Evolutionary conservation across 1,284 basidiomycete genomes (phyloP).

Genomic region (Puccinia horiana): DNA sequence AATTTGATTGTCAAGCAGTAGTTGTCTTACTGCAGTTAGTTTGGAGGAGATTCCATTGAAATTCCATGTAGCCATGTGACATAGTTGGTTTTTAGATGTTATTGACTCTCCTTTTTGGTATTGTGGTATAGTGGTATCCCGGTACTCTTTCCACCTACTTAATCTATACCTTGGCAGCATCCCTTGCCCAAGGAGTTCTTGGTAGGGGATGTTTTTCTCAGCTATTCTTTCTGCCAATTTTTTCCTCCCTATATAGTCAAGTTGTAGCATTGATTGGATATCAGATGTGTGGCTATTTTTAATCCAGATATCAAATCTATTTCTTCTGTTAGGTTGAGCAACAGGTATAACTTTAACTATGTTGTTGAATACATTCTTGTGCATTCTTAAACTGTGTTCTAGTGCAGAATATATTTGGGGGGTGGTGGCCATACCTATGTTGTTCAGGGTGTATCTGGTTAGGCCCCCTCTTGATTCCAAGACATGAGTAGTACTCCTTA

Average conservation of each 20-base stretch:
- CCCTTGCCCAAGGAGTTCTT: not conserved
- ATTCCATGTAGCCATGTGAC: not conserved
- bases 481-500: too few species aligned
- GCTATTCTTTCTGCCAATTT: not conserved
- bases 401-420: not conserved
- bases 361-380: not conserved
- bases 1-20: not conserved
- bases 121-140: not conserved
- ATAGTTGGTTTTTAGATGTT: not conserved
- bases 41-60: not conserved
- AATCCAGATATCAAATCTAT: conserved; percentile 10
- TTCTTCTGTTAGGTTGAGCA: not conserved
- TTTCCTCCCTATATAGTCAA: not conserved
- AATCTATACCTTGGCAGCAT: conserved; percentile 11
- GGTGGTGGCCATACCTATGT: not conserved
- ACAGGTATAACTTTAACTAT: not conserved
- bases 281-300: not conserved
- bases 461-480: too few species aligned
- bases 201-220: not conserved
- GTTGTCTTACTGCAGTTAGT: not conserved
- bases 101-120: not conserved
- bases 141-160: not conserved
- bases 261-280: not conserved
- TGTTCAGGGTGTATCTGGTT: not conserved
- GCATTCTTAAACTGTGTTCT: not conserved